phyloP scores from a whole-genome alignment of 768 basidiomycete genomes.

The Lepiota venenata region DNA sequence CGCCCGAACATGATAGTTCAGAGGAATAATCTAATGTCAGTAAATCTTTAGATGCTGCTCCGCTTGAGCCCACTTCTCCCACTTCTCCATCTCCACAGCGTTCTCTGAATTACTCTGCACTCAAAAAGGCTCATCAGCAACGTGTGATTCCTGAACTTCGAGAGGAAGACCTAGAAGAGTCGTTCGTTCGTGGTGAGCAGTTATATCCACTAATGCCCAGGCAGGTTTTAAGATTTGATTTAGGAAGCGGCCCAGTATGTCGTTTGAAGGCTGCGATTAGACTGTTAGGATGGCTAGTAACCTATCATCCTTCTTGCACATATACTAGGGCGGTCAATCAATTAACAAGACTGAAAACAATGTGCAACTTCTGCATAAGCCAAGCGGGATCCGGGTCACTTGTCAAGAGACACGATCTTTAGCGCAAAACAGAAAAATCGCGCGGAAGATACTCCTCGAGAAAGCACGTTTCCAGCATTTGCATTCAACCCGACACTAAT shows the following conservation, averaged over 20 bases:
- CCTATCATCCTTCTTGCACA: conserved; percentile 20
- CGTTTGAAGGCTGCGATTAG: conserved; percentile 12
- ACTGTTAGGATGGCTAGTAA: conserved; percentile 16
- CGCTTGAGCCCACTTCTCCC: conserved; percentile 22
- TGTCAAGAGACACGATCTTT: conserved; percentile 91
- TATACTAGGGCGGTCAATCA: conserved; percentile 80
- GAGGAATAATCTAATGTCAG: conserved; percentile 25
- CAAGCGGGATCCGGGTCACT: conserved; percentile 80
- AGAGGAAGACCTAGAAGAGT: conserved; percentile 84
- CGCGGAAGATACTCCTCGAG: conserved; percentile 68
- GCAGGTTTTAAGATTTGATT: neutral
- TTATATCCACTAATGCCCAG: neutral
- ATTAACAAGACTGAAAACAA: conserved; percentile 94
- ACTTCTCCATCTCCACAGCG: conserved; percentile 20
- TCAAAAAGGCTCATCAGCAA: conserved; percentile 65
- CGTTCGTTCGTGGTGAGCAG: conserved; percentile 75
- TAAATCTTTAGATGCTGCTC: conserved; percentile 34
- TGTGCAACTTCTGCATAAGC: conserved; percentile 86
- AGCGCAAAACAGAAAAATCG: conserved; percentile 72
- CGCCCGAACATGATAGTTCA: neutral
- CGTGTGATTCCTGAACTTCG: conserved; percentile 63
- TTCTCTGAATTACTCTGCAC: conserved; percentile 57
- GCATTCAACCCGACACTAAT: conserved; percentile 7
- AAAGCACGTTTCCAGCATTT: conserved; percentile 53
- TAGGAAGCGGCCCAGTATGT: conserved; percentile 80